Evolutionary conservation across 1,284 basidiomycete species (phyloP).

Genomic region (Apiotrichum sp.): DNA sequence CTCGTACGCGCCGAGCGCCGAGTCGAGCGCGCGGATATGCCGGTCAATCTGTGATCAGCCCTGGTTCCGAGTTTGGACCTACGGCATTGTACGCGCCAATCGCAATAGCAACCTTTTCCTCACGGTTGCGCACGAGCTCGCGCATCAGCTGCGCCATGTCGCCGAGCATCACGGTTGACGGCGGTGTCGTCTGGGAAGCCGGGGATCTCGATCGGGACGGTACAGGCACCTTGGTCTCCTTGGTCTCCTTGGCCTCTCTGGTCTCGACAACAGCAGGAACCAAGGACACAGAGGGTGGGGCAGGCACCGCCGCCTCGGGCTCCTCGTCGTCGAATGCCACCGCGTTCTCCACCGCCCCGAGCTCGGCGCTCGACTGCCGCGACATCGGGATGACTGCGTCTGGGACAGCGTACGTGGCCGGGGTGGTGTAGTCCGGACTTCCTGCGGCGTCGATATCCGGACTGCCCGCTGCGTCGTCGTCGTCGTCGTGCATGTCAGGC

Average conservation of each 20-base stretch:
- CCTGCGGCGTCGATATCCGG: too few species aligned
- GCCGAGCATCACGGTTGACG: conserved; percentile 17
- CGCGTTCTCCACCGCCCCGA: conserved; percentile 3
- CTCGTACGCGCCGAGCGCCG: conserved; percentile 43
- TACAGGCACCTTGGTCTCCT: too few species aligned
- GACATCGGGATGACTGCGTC: not conserved
- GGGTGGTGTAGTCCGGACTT: too few species aligned
- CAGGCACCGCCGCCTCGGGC: not conserved
- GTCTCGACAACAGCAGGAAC: too few species aligned
- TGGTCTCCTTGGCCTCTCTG: too few species aligned
- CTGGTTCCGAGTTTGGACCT: conserved; percentile 4
- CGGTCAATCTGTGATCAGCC: conserved; percentile 45
- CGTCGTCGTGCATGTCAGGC: too few species aligned
- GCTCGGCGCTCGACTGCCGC: not conserved
- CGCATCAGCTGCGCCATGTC: conserved; percentile 37
- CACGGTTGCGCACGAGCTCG: conserved; percentile 46
- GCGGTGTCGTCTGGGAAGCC: too few species aligned
- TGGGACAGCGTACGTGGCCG: too few species aligned
- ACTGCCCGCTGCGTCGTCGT: too few species aligned
- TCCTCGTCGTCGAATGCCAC: conserved; percentile 1
- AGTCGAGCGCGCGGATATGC: conserved; percentile 51
- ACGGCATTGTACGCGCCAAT: conserved; percentile 50
- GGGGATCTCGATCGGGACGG: too few species aligned
- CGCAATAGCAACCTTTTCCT: conserved; percentile 52
- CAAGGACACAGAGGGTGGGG: not conserved